Conservation (phyloP, 2,329 filamentous ascomycete species). For the Neofusicoccum ribis region DNA sequence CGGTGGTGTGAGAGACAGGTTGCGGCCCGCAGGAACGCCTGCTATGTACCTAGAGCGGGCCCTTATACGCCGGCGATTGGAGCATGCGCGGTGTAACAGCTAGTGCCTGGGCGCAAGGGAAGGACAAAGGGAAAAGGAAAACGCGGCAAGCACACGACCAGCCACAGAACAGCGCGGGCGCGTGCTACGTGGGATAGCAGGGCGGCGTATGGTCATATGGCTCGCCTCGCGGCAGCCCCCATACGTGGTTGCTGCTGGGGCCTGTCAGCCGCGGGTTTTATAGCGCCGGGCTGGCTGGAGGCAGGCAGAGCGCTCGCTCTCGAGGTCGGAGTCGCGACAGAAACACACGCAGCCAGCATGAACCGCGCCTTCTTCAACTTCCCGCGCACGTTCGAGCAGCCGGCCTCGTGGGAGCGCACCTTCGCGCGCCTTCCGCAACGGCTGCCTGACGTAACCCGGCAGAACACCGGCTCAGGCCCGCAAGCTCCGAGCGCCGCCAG, state of each 20-base stretch:
- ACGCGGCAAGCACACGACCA: background rate
- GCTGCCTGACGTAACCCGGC: slow-evolving; percentile 10
- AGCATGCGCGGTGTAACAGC: background rate
- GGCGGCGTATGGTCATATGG: slow-evolving; percentile 9
- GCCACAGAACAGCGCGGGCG: background rate
- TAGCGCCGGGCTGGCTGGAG: background rate
- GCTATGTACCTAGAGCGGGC: background rate
- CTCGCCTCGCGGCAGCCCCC: background rate
- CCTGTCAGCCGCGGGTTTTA: slow-evolving; percentile 2
- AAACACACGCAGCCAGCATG: background rate
- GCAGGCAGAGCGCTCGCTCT: background rate
- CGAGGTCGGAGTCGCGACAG: no score
- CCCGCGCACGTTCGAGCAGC: slow-evolving; percentile 11
- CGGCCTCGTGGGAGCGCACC: background rate
- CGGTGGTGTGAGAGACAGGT: background rate
- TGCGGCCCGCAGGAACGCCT: background rate
- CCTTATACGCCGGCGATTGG: background rate
- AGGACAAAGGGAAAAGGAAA: background rate
- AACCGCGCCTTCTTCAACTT: slow-evolving; percentile 13
- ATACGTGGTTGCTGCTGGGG: background rate
- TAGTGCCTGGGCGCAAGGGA: background rate
- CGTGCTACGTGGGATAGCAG: background rate
- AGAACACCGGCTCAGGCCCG: background rate
- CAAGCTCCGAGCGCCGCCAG: background rate
- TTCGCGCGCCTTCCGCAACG: background rate